These are phyloP conservation scores for Rutstroemia sp. DNA, from an alignment of 2,329 filamentous ascomycete genomes.

Conservation along the genomic window DNA sequence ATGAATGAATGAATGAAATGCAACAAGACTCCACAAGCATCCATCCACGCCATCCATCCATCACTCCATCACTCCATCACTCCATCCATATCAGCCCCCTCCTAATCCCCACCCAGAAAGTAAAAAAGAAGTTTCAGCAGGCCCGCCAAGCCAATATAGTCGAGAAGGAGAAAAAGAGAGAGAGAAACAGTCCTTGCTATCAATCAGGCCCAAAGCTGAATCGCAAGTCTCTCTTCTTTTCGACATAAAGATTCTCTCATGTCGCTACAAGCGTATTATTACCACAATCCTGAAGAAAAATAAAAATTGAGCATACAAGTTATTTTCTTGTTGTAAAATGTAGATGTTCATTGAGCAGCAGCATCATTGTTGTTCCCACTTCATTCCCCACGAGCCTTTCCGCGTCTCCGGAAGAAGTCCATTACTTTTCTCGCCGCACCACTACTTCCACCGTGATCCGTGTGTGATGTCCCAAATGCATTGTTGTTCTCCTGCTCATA, in stretches of 20 bases:
- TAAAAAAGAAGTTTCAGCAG: neutral
- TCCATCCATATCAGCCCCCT: neutral
- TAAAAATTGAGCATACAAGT: no score
- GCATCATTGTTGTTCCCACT: neutral
- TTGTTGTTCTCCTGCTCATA: conserved; percentile 70
- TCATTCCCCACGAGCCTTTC: conserved; percentile 48
- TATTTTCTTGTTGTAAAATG: neutral
- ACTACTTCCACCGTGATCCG: conserved; percentile 68
- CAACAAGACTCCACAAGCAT: neutral
- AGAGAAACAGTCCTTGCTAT: neutral
- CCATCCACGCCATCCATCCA: neutral
- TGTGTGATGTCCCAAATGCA: conserved; percentile 46
- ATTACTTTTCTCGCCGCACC: conserved; percentile 88
- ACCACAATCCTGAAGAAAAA: neutral
- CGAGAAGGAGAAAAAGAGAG: no score
- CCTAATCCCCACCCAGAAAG: neutral
- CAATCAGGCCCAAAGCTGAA: conserved; percentile 9
- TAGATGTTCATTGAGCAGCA: neutral
- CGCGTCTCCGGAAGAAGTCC: conserved; percentile 92
- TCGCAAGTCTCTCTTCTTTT: conserved; percentile 1
- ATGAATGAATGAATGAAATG: no score
- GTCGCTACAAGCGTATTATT: conserved; percentile 3
- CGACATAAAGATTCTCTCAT: no score
- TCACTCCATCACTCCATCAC: neutral
- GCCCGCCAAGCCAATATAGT: conserved; percentile 7